Conservation (phyloP, 352 stramenopile genomes). For the Phytophthora palmivora region DNA sequence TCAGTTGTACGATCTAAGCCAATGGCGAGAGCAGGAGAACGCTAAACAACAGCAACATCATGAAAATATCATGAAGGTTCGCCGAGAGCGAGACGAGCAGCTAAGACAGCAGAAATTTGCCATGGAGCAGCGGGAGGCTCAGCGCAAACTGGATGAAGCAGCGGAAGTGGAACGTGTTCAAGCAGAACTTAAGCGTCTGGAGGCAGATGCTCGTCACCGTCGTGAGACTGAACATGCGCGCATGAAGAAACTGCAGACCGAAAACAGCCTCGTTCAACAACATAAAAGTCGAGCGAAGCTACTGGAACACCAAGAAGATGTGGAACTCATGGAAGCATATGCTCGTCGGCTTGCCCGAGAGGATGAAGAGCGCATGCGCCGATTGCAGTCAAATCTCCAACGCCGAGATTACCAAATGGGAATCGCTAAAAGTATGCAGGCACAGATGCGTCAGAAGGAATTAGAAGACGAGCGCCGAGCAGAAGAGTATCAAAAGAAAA, state of each 20-base stretch:
- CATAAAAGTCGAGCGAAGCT: constrained; percentile 46
- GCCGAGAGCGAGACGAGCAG: constrained; percentile 67
- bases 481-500: constrained; percentile 71
- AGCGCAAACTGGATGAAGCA: constrained; percentile 54
- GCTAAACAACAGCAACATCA: constrained; percentile 59
- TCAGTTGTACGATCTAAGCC: constrained; percentile 53
- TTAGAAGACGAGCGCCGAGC: constrained; percentile 63
- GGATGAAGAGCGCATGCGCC: constrained; percentile 58
- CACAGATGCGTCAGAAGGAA: constrained; percentile 56
- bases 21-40: constrained; percentile 60
- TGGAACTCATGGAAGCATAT: constrained; percentile 78
- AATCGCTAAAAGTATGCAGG: constrained; percentile 52
- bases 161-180: constrained; percentile 63
- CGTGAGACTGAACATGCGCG: constrained; percentile 57
- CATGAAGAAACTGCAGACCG: constrained; percentile 53
- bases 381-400: constrained; percentile 53
- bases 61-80: constrained; percentile 58
- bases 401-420: constrained; percentile 51
- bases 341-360: constrained; percentile 61
- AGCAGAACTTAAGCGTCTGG: constrained; percentile 53
- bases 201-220: constrained; percentile 47
- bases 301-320: constrained; percentile 63
- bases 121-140: constrained; percentile 39
- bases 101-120: constrained; percentile 57
- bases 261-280: constrained; percentile 55